Conservation (phyloP, 768 basidiomycete species). For the Lactarius hatsudake region DNA sequence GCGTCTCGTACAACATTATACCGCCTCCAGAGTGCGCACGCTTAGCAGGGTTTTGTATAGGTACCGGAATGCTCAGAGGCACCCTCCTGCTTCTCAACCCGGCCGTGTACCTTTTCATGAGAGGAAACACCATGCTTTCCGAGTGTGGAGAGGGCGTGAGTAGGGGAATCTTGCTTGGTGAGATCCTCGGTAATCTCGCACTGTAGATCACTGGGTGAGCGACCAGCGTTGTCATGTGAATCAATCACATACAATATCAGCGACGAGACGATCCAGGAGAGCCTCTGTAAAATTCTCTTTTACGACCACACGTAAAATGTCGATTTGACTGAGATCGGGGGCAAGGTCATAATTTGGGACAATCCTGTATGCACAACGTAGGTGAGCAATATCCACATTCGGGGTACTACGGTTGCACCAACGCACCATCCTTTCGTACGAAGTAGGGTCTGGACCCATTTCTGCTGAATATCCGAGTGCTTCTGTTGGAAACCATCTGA, state of each 20-base stretch:
- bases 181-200: constrained; percentile 65
- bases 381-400: neutral
- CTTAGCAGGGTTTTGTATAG: constrained; percentile 65
- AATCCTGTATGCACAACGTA: constrained; percentile 37
- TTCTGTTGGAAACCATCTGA: constrained; percentile 50
- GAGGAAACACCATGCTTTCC: constrained; percentile 32
- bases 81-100: constrained; percentile 39
- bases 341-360: constrained; percentile 61
- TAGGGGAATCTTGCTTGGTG: constrained; percentile 42
- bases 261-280: constrained; percentile 52
- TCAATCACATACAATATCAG: constrained; percentile 56
- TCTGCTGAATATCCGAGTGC: constrained; percentile 56
- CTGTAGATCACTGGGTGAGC: constrained; percentile 33
- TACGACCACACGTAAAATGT: constrained; percentile 64
- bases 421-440: constrained; percentile 46
- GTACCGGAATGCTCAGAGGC: constrained; percentile 55
- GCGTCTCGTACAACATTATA: neutral
- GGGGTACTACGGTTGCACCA: neutral
- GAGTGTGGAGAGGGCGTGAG: constrained; percentile 51
- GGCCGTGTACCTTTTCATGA: constrained; percentile 44
- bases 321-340: constrained; percentile 46
- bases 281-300: constrained; percentile 53
- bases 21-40: neutral
- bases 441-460: constrained; percentile 52
- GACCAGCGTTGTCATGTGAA: neutral